Conservation (phyloP, 2,329 filamentous ascomycete species). For the Cyphellophora attinorum region DNA sequence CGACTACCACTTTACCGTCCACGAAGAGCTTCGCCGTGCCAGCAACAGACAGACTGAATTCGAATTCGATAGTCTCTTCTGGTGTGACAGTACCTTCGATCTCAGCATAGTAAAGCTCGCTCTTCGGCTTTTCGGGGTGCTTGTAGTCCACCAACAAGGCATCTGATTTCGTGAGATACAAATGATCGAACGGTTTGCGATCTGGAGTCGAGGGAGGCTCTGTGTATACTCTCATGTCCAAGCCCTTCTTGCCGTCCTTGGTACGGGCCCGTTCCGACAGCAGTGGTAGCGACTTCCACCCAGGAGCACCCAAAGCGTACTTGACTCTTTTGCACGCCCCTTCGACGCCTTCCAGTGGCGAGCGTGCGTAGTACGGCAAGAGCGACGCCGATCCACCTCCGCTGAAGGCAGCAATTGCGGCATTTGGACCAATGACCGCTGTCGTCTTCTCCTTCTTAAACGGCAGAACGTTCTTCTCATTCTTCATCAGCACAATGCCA, state of each 20-base stretch:
- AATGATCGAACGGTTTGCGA: slow-evolving; percentile 43
- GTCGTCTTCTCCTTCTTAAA: slow-evolving; percentile 36
- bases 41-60: slow-evolving; percentile 57
- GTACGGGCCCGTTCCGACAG: slow-evolving; percentile 46
- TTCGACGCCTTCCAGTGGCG: slow-evolving; percentile 34
- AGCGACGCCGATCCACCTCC: slow-evolving; percentile 57
- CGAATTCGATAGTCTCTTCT: slow-evolving; percentile 51
- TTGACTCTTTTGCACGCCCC: slow-evolving; percentile 27
- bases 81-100: slow-evolving; percentile 53
- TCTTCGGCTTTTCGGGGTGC: slow-evolving; percentile 37
- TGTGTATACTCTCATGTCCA: slow-evolving; percentile 55
- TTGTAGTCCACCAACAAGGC: slow-evolving; percentile 47
- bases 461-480: slow-evolving; percentile 51
- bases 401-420: slow-evolving; percentile 38
- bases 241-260: slow-evolving; percentile 44
- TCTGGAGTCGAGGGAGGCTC: slow-evolving; percentile 41
- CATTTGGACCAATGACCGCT: slow-evolving; percentile 46
- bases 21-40: slow-evolving; percentile 58
- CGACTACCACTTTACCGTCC: slow-evolving; percentile 52
- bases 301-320: slow-evolving; percentile 54
- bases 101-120: slow-evolving; percentile 48
- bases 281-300: slow-evolving; percentile 54
- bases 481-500: slow-evolving; percentile 61
- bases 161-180: slow-evolving; percentile 33
- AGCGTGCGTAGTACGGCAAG: slow-evolving; percentile 34